phyloP scores from a whole-genome alignment of 495 filamentous ascomycete genomes.

The Neohortaea acidophila region DNA sequence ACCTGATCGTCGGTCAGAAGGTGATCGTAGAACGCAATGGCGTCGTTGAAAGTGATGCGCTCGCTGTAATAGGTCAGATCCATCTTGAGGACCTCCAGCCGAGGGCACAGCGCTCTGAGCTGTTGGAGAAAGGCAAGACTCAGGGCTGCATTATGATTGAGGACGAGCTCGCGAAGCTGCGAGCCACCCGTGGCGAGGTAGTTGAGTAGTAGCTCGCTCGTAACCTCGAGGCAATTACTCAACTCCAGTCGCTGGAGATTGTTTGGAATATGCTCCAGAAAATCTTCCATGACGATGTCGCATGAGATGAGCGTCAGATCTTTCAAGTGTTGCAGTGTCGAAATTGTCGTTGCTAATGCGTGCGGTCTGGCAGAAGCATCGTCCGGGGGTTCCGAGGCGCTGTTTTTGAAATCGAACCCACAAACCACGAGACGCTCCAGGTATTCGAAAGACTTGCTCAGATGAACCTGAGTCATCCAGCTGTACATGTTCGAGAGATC shows the following conservation, averaged over 20 bases:
- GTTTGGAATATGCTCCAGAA: slow-evolving; percentile 47
- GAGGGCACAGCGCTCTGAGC: slow-evolving; percentile 47
- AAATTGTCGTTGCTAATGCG: slow-evolving; percentile 36
- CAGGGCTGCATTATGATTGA: slow-evolving; percentile 66
- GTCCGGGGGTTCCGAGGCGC: slow-evolving; percentile 1
- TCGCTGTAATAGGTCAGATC: slow-evolving; percentile 53
- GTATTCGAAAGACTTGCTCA: slow-evolving; percentile 40
- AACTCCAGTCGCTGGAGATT: slow-evolving; percentile 49
- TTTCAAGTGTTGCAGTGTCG: slow-evolving; percentile 42
- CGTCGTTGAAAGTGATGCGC: slow-evolving; percentile 43
- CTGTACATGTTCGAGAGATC: slow-evolving; percentile 32
- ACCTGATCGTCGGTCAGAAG: slow-evolving; percentile 44
- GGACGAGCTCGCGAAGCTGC: slow-evolving; percentile 44
- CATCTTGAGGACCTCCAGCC: slow-evolving; percentile 51
- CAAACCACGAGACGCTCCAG: slow-evolving; percentile 24
- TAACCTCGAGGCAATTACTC: slow-evolving; percentile 57
- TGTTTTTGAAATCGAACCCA: slow-evolving; percentile 3
- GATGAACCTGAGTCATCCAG: slow-evolving; percentile 40
- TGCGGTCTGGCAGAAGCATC: slow-evolving; percentile 1
- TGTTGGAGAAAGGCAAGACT: slow-evolving; percentile 51
- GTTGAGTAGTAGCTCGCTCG: slow-evolving; percentile 37
- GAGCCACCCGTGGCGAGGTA: slow-evolving; percentile 50
- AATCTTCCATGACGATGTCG: slow-evolving; percentile 41
- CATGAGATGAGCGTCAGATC: slow-evolving; percentile 53
- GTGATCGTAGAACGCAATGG: slow-evolving; percentile 51